These are phyloP conservation scores for Herpotrichia juniperi DNA, from an alignment of 2,329 filamentous ascomycete genomes.

Conservation along the genomic window DNA sequence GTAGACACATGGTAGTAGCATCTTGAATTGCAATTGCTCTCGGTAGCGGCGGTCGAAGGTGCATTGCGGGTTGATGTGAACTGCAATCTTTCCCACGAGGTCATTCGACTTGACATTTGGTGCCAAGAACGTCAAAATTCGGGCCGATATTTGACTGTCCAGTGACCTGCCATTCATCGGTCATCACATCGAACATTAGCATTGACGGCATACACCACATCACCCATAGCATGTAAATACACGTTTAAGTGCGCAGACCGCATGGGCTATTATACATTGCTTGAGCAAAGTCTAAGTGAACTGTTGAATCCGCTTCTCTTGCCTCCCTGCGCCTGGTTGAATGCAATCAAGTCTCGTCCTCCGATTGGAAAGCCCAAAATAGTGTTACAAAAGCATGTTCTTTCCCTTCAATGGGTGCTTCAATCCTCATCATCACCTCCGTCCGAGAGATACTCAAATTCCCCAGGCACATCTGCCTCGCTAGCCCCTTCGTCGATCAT, in stretches of 20 bases:
- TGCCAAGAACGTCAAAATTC: slow-evolving; percentile 9
- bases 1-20: slow-evolving; percentile 37
- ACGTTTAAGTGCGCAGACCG: slow-evolving; percentile 12
- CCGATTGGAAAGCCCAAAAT: slow-evolving; percentile 19
- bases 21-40: slow-evolving; percentile 36
- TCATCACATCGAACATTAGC: background rate
- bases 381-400: slow-evolving; percentile 32
- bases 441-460: slow-evolving; percentile 82
- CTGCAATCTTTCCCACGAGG: slow-evolving; percentile 10
- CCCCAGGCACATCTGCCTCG: slow-evolving; percentile 71
- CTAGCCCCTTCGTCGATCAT: slow-evolving; percentile 85
- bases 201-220: background rate
- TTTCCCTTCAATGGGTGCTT: slow-evolving; percentile 9
- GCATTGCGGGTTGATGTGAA: slow-evolving; percentile 39
- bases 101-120: slow-evolving; percentile 7
- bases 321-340: slow-evolving; percentile 24
- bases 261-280: slow-evolving; percentile 31
- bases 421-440: slow-evolving; percentile 54
- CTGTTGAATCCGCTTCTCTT: slow-evolving; percentile 13
- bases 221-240: slow-evolving; percentile 3
- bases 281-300: slow-evolving; percentile 26
- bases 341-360: slow-evolving; percentile 22
- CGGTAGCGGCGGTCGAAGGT: slow-evolving; percentile 39
- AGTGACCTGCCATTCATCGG: background rate
- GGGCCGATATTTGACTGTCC: background rate